These are phyloP conservation scores for Viola odorata DNA, from an alignment of 345 rosid genomes.

Conservation along the genomic window DNA sequence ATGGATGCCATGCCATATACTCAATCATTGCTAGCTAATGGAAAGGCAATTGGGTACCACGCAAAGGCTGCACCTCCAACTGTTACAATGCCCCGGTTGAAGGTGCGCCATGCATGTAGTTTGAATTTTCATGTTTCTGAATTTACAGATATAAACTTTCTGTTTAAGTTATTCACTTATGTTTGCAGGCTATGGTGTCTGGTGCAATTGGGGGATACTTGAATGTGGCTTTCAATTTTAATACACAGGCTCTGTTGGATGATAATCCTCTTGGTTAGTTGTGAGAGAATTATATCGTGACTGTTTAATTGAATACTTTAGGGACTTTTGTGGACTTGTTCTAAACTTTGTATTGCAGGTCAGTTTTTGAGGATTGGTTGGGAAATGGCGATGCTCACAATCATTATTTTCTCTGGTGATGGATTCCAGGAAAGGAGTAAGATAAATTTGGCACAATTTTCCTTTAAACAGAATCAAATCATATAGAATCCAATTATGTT, in stretches of 20 bases:
- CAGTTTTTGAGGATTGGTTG: slow-evolving; percentile 72
- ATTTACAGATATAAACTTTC: no score
- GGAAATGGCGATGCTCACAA: slow-evolving; percentile 89
- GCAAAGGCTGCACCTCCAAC: slow-evolving; percentile 97
- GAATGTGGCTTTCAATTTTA: slow-evolving; percentile 91
- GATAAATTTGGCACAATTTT: no score
- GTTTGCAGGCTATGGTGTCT: slow-evolving; percentile 80
- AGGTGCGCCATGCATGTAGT: slow-evolving; percentile 42
- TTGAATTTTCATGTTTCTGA: neutral
- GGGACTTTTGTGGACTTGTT: slow-evolving; percentile 5
- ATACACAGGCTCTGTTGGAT: slow-evolving; percentile 78
- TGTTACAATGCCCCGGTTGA: slow-evolving; percentile 93
- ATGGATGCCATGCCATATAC: slow-evolving; percentile 76
- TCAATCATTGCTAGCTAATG: slow-evolving; percentile 55
- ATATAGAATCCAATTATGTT: no score
- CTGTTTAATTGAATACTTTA: neutral
- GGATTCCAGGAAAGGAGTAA: no score
- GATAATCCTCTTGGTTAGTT: slow-evolving; percentile 75
- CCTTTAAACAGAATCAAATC: no score
- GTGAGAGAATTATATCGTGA: slow-evolving; percentile 1
- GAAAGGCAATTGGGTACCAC: slow-evolving; percentile 76
- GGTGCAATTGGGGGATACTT: slow-evolving; percentile 92
- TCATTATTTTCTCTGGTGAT: no score
- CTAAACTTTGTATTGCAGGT: slow-evolving; percentile 31
- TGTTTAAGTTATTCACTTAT: neutral